Percentiles rank a stretch among this genome's conserved stretches.
These are phyloP conservation scores for Blastobotrys terrestris DNA, from an alignment of 805 yeast genomes.

Conservation along the genomic window DNA sequence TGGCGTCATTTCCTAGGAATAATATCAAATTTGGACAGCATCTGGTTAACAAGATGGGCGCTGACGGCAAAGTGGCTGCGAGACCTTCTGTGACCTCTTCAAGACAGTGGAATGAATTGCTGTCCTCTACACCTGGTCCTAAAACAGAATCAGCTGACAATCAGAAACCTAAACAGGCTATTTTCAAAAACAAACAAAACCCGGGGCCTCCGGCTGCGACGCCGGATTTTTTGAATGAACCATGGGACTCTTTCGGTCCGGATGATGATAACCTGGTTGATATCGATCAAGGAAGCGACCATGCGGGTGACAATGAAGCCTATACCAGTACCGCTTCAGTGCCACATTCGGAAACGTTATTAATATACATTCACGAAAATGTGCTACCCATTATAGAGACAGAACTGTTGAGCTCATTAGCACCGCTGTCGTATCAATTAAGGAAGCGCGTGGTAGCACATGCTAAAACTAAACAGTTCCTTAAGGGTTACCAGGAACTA, in stretches of 20 bases:
- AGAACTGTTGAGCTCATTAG: conserved; percentile 13
- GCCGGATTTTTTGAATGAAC: background rate
- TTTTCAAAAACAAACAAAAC: background rate
- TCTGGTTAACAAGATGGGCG: conserved; percentile 7
- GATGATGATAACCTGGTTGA: conserved; percentile 3
- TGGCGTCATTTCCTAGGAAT: conserved; percentile 3
- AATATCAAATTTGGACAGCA: conserved; percentile 20
- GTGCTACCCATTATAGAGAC: conserved; percentile 15
- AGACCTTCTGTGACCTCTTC: conserved; percentile 2
- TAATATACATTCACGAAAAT: conserved; percentile 17
- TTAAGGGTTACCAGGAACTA: conserved; percentile 18
- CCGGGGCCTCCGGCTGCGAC: conserved; percentile 1
- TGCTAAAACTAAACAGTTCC: conserved; percentile 17
- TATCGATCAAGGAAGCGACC: conserved; percentile 26
- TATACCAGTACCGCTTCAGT: conserved; percentile 7
- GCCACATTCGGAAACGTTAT: conserved; percentile 24
- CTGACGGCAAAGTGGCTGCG: conserved; percentile 3
- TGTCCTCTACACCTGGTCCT: conserved; percentile 15
- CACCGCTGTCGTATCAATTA: conserved; percentile 18
- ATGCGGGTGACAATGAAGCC: conserved; percentile 17
- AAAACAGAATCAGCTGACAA: background rate
- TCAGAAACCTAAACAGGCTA: background rate
- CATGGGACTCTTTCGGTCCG: background rate
- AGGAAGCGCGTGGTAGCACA: conserved; percentile 20
- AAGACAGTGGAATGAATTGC: conserved; percentile 17